These are phyloP conservation scores for Fonsecaea pedrosoi DNA, from an alignment of 2,329 filamentous ascomycete species.

Conservation along the genomic window DNA sequence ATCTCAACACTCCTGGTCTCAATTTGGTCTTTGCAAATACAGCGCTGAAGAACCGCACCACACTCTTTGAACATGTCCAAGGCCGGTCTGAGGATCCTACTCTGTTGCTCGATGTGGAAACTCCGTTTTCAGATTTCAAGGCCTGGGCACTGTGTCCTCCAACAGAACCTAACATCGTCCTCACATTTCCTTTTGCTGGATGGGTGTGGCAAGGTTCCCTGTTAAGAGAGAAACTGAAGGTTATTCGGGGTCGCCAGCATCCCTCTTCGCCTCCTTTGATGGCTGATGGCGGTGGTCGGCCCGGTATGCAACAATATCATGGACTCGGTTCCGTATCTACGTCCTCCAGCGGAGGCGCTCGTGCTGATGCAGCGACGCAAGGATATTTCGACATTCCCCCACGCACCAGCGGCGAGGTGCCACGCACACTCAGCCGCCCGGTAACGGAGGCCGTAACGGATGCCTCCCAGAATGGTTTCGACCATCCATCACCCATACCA, in stretches of 20 bases:
- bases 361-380: constrained; percentile 25
- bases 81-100: constrained; percentile 55
- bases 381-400: constrained; percentile 37
- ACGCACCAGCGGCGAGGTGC: constrained; percentile 14
- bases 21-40: constrained; percentile 72
- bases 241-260: constrained; percentile 64
- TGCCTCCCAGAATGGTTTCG: constrained; percentile 16
- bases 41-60: constrained; percentile 65
- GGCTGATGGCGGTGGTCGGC: constrained; percentile 35
- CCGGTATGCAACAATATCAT: constrained; percentile 47
- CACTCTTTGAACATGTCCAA: constrained; percentile 63
- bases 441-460: constrained; percentile 15
- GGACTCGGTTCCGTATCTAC: constrained; percentile 35
- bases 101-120: constrained; percentile 50
- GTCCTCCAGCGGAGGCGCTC: constrained; percentile 37
- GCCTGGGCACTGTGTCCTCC: constrained; percentile 68
- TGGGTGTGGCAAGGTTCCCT: constrained; percentile 75
- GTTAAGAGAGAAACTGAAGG: constrained; percentile 70
- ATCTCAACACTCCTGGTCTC: constrained; percentile 61
- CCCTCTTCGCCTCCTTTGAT: constrained; percentile 43
- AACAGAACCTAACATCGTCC: constrained; percentile 60
- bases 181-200: constrained; percentile 67
- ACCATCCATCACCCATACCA: constrained; percentile 21
- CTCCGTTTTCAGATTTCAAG: constrained; percentile 67
- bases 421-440: constrained; percentile 21